These are phyloP conservation scores for Brachypodium distachyon DNA, from an alignment of 202 grass and related monocot genomes.

Conservation along the genomic window DNA sequence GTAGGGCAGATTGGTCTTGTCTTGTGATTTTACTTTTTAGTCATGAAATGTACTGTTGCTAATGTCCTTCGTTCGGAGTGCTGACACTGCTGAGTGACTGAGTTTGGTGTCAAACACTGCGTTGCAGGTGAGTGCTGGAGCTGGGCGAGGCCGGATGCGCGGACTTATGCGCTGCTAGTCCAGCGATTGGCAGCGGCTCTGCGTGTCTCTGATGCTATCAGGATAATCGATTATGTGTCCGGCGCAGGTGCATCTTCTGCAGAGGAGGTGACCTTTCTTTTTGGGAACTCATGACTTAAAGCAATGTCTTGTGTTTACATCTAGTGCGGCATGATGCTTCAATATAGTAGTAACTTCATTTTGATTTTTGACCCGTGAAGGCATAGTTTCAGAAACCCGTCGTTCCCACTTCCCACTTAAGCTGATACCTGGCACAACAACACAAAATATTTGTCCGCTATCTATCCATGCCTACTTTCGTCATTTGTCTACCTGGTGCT, in stretches of 20 bases:
- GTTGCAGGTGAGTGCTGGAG: constrained; percentile 37
- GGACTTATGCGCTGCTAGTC: constrained; percentile 60
- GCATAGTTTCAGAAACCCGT: background rate
- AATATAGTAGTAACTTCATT: background rate
- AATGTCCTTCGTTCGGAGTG: background rate
- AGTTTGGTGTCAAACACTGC: background rate
- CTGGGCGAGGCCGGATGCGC: constrained; percentile 70
- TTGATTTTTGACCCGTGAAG: background rate
- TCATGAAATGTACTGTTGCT: background rate
- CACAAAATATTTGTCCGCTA: background rate
- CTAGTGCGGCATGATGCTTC: background rate
- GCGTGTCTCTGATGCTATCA: constrained; percentile 72
- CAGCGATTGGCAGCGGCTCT: constrained; percentile 51
- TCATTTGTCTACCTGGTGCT: background rate
- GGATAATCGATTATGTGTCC: constrained; percentile 56
- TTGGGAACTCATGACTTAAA: background rate
- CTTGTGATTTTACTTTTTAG: background rate
- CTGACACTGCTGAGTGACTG: background rate
- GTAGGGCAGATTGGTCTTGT: constrained; percentile 9
- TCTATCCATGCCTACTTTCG: background rate
- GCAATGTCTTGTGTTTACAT: background rate
- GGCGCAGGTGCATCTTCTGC: constrained; percentile 47
- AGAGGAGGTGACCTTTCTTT: constrained; percentile 43
- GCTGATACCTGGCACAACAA: background rate
- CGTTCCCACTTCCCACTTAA: background rate